A percentile compares a stretch with the other conserved stretches of the same genome.
Evolutionary conservation across 176 grass and related monocot genomes (phyloP).

Genomic region (Metroxylon sagu): DNA sequence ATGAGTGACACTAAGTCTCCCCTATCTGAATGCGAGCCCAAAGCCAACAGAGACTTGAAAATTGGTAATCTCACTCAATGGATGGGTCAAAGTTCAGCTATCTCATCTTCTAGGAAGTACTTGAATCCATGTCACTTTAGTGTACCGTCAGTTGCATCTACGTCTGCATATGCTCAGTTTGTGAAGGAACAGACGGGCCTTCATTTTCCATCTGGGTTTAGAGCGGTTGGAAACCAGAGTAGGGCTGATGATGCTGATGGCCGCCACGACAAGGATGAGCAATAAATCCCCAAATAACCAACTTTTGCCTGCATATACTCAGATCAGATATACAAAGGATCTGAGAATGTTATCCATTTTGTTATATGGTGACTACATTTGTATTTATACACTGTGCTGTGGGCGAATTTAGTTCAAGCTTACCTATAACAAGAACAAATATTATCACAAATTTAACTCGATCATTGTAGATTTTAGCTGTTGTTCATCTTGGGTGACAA

Average conservation of each 20-base stretch:
- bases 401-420: too few relatives aligned
- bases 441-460: too few relatives aligned
- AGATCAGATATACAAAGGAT: too few relatives aligned
- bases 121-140: constrained; percentile 44
- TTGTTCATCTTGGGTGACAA: too few relatives aligned
- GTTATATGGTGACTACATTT: too few relatives aligned
- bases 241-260: constrained; percentile 37
- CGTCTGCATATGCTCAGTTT: constrained; percentile 37
- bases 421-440: too few relatives aligned
- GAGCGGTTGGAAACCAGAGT: constrained; percentile 43
- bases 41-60: constrained; percentile 16
- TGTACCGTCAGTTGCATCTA: constrained; percentile 10
- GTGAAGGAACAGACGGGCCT: constrained; percentile 33
- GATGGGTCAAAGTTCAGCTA: constrained; percentile 36
- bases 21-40: constrained; percentile 28
- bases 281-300: background rate
- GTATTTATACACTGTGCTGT: too few relatives aligned
- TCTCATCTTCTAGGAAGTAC: constrained; percentile 35
- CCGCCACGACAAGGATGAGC: background rate
- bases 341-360: too few relatives aligned
- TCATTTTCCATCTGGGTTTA: constrained; percentile 39
- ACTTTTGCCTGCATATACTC: too few relatives aligned
- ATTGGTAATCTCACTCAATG: constrained; percentile 11
- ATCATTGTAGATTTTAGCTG: too few relatives aligned
- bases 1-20: constrained; percentile 41